Evolutionary conservation across 23 red algal genomes (phyloP).

Genomic region (Porphyridium purpureum): DNA sequence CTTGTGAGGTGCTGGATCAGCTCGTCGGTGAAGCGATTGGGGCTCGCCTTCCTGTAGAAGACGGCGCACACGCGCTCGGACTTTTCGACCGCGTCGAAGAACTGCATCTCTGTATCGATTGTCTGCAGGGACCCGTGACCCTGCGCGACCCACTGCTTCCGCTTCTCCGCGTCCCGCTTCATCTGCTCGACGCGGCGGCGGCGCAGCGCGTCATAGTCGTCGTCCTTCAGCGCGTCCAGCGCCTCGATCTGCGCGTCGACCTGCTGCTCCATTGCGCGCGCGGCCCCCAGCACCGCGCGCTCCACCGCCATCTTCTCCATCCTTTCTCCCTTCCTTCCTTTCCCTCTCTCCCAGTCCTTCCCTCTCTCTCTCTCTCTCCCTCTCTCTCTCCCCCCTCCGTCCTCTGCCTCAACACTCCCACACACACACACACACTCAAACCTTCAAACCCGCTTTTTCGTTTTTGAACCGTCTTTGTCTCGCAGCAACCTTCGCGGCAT

Average conservation of each 20-base stretch:
- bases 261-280: not conserved
- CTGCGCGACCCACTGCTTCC: slow-evolving; percentile 2
- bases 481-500: too few species aligned
- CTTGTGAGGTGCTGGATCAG: slow-evolving; percentile 7
- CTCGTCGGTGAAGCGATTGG: slow-evolving; percentile 6
- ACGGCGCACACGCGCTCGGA: slow-evolving; percentile 2
- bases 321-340: too few species aligned
- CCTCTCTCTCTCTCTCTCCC: too few species aligned
- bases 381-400: too few species aligned
- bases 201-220: slow-evolving; percentile 2
- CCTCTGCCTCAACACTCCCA: too few species aligned
- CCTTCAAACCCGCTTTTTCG: too few species aligned
- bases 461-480: too few species aligned
- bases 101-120: slow-evolving; percentile 5
- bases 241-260: slow-evolving; percentile 8
- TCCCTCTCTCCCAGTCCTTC: too few species aligned
- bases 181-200: slow-evolving; percentile 1
- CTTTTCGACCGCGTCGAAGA: slow-evolving; percentile 5
- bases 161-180: slow-evolving; percentile 7
- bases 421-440: too few species aligned
- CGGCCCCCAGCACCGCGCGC: not conserved
- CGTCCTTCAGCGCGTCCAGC: not conserved
- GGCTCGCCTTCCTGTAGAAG: slow-evolving; percentile 7
- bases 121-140: slow-evolving; percentile 4
- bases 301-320: too few species aligned